These are phyloP conservation scores for Uromyces viciae-fabae DNA, from an alignment of 1,284 basidiomycete genomes.

Conservation along the genomic window DNA sequence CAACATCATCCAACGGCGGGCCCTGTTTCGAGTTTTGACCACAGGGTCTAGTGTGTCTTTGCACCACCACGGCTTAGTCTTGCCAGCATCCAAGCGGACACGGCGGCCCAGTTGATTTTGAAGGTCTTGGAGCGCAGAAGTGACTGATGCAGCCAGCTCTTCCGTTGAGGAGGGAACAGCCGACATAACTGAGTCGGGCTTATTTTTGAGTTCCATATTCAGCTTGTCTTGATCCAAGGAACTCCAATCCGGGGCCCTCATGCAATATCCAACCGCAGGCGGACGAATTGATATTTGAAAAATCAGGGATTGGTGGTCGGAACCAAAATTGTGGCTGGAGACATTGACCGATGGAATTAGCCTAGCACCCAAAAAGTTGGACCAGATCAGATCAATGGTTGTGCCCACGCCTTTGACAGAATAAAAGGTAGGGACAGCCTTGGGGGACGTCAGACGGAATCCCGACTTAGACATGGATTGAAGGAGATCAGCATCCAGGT, in stretches of 20 bases:
- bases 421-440: neutral
- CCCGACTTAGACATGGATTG: neutral
- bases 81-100: neutral
- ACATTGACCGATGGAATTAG: neutral
- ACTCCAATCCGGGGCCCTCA: too few relatives aligned
- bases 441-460: neutral
- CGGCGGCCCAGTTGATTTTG: neutral
- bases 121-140: neutral
- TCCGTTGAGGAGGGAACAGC: too few relatives aligned
- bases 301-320: conserved; percentile 13
- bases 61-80: conserved; percentile 6
- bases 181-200: too few relatives aligned
- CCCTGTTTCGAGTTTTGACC: neutral
- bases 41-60: neutral
- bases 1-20: neutral
- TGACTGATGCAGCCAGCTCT: too few relatives aligned
- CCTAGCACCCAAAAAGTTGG: neutral
- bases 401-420: neutral
- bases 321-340: neutral
- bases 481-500: neutral
- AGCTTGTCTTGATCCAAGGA: too few relatives aligned
- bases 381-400: neutral
- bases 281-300: too few relatives aligned
- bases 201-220: too few relatives aligned
- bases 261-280: too few relatives aligned